Evolutionary conservation across 139 green algal genomes (phyloP).

Genomic region (Tetraselmis chui): DNA sequence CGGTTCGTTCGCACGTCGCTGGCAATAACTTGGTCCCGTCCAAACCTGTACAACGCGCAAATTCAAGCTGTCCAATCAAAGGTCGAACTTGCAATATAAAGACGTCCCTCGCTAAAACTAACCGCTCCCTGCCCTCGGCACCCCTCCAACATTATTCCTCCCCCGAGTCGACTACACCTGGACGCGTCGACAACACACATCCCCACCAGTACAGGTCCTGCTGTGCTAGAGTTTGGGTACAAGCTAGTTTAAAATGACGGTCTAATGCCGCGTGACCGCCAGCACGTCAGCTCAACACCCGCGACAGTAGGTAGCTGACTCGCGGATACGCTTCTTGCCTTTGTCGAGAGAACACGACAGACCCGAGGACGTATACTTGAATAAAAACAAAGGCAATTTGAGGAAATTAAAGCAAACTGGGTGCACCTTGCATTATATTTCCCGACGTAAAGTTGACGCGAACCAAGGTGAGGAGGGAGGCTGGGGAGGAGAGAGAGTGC

Average conservation of each 20-base stretch:
- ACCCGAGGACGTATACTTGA: no score
- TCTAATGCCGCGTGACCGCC: no score
- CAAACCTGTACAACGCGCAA: neutral
- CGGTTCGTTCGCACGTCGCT: constrained; percentile 24
- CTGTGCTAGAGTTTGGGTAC: neutral
- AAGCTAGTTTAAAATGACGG: no score
- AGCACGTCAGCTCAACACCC: no score
- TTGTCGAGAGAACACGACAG: neutral
- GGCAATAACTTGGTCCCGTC: neutral
- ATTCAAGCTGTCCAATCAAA: neutral
- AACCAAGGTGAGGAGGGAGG: neutral
- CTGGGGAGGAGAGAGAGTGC: neutral
- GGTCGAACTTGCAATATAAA: neutral
- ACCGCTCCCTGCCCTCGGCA: no score
- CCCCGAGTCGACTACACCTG: no score
- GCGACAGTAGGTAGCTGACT: neutral
- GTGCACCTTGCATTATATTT: no score
- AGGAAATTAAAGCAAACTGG: no score
- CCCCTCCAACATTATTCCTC: no score
- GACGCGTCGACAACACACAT: neutral
- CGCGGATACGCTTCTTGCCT: neutral
- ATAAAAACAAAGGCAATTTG: no score
- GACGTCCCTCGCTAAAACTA: neutral
- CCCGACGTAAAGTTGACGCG: neutral
- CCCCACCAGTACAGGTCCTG: no score